A percentile compares a stretch with the other conserved stretches of the same genome.
phyloP scores from a whole-genome alignment of 192 early-diverging fungal species.

The Backusella tuberculispora region DNA sequence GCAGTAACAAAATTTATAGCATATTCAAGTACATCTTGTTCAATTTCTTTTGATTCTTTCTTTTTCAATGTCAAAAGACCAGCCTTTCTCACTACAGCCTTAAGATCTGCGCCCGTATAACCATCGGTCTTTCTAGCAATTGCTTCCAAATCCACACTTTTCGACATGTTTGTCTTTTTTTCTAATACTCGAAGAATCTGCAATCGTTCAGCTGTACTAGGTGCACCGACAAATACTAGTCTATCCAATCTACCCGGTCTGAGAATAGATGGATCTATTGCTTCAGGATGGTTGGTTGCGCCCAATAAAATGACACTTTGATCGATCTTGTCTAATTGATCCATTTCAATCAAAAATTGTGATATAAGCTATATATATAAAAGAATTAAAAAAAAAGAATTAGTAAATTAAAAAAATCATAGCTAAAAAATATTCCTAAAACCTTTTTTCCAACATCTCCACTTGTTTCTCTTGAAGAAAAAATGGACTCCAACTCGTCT shows the following conservation, averaged over 20 bases:
- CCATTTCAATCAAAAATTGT: conserved; percentile 81
- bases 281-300: conserved; percentile 82
- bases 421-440: background rate
- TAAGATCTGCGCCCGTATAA: conserved; percentile 71
- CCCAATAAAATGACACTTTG: conserved; percentile 75
- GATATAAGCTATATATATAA: conserved; percentile 58
- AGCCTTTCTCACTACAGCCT: conserved; percentile 62
- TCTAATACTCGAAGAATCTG: conserved; percentile 66
- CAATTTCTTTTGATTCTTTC: background rate
- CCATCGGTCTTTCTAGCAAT: conserved; percentile 55
- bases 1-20: conserved; percentile 17
- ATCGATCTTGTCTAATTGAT: conserved; percentile 56
- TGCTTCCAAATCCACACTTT: conserved; percentile 39
- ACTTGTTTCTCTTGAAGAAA: conserved; percentile 67
- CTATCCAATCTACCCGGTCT: conserved; percentile 88
- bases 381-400: conserved; percentile 1
- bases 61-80: conserved; percentile 54
- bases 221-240: conserved; percentile 70
- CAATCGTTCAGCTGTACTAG: conserved; percentile 57
- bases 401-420: too few species aligned
- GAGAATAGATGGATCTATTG: conserved; percentile 78
- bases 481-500: conserved; percentile 93
- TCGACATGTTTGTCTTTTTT: conserved; percentile 35
- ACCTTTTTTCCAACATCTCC: conserved; percentile 76
- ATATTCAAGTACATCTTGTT: conserved; percentile 16